Conservation (phyloP, 2,329 filamentous ascomycete genomes). For the Penicillium sp. region DNA sequence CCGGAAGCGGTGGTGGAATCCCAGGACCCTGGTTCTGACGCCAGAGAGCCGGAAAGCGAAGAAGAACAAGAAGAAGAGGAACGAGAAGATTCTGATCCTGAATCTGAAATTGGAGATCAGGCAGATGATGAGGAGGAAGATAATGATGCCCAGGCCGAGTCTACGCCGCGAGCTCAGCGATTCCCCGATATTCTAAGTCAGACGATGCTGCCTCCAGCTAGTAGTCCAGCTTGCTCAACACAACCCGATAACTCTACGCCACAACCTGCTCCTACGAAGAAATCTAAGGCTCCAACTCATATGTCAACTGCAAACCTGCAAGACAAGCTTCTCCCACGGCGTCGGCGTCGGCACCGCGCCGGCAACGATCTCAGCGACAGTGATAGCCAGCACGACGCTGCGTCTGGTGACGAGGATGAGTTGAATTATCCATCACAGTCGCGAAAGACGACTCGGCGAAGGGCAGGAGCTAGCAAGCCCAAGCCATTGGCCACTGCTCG, state of each 20-base stretch:
- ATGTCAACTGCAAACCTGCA: conserved; percentile 41
- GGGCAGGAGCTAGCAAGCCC: conserved; percentile 20
- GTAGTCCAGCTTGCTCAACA: conserved; percentile 29
- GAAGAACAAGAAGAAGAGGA: background rate
- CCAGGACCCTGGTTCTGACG: background rate
- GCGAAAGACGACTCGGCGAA: conserved; percentile 12
- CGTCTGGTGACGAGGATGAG: conserved; percentile 40
- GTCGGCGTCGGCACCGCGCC: conserved; percentile 21
- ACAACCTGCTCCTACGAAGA: background rate
- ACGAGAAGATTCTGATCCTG: background rate
- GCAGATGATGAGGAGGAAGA: background rate
- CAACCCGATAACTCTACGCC: conserved; percentile 2
- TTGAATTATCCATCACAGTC: conserved; percentile 31
- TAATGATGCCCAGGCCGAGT: background rate
- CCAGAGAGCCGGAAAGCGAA: background rate
- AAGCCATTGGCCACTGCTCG: conserved; percentile 23
- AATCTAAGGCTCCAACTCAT: conserved; percentile 15
- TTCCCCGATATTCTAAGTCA: conserved; percentile 33
- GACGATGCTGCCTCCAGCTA: conserved; percentile 42
- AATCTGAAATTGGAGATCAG: background rate
- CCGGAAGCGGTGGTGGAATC: background rate
- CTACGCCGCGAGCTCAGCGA: conserved; percentile 10
- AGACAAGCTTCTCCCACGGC: conserved; percentile 38
- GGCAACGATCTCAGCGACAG: conserved; percentile 26
- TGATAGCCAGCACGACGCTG: conserved; percentile 24